These are phyloP conservation scores for Trichophyton schoenleinii DNA, from an alignment of 2,329 filamentous ascomycete species.

Conservation along the genomic window DNA sequence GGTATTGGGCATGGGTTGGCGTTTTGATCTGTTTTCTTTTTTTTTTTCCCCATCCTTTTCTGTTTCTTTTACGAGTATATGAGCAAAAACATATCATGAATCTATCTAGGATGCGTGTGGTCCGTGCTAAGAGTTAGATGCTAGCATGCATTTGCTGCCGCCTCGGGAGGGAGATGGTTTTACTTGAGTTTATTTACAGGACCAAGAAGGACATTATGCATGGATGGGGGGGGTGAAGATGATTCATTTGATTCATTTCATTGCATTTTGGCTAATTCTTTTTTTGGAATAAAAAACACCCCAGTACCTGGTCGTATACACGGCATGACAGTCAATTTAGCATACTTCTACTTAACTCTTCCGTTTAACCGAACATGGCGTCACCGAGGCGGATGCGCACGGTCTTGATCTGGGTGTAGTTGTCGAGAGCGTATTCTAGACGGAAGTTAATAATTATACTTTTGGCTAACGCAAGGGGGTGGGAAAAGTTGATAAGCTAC, in stretches of 20 bases:
- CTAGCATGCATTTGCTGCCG: neutral
- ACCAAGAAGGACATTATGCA: neutral
- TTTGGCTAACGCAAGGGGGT: neutral
- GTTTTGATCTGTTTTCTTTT: neutral
- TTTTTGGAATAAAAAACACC: neutral
- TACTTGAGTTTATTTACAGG: neutral
- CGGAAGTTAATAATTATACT: neutral
- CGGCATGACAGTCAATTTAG: neutral
- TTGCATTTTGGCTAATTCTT: neutral
- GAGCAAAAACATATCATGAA: neutral
- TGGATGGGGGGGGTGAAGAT: neutral
- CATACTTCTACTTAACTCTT: neutral
- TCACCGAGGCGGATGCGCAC: constrained; percentile 35
- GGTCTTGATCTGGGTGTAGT: constrained; percentile 39
- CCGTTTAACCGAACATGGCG: constrained; percentile 27
- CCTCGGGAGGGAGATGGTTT: neutral
- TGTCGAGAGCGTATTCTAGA: constrained; percentile 34
- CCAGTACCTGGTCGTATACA: constrained; percentile 18
- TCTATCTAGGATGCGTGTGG: neutral
- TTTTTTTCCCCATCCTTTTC: neutral
- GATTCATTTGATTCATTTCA: neutral
- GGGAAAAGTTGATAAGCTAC: neutral
- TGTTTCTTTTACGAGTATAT: neutral
- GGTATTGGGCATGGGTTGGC: neutral
- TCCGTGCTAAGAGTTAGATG: neutral